Evolutionary conservation across 2,329 filamentous ascomycete genomes (phyloP), one percentile per base, ranked within the genome.

Genomic region (Talaromyces albobiverticillius): DNA sequence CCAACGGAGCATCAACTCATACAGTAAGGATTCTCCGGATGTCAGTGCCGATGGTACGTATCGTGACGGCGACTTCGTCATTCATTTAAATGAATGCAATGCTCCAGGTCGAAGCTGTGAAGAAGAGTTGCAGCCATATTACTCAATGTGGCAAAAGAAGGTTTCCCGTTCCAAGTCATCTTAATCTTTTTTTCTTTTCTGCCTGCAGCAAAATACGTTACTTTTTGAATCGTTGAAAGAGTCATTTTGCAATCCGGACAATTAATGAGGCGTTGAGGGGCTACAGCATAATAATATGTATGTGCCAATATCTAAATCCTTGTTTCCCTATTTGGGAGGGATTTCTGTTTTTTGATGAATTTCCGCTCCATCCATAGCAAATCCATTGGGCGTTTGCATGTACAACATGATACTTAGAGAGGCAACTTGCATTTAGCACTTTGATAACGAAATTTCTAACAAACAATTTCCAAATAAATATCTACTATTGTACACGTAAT

Each of bases 1-100:
- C 2, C 94, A 99, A 72, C 83, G 87, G 49, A 79, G 81, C 31
- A 76, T 99, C 68, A 95, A 95, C 66, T 82, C 89, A 0, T 97
- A 96, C 71, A 85, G 80, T 57, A 67, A 69, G 42, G 71, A 75
- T 49, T 74, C 73, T 5, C 58, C 60, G 4, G 66, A 62, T 16
- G 68, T 70, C 8, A 61, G 63, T 6, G 60, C 62, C 31, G 86
- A 86, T 50, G 82, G 82, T 14, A 77, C 82, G 46, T 97, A 91
- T 71, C 82, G 87, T 65, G 84, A 92, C 8, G 93, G 91, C 29
- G 92, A 97, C 67, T 86, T 97, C 55, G 81, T 95, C 1, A 84
- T 95, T 57, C 84, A 87, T 55, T 89, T 97, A 64, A 77, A 83
- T 20, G 85, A 84, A 50, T 99, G 94, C 71, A 81, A 84, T 34